Percentiles rank a stretch among this genome's conserved stretches.
phyloP scores from a whole-genome alignment of 2,329 filamentous ascomycete genomes.

The Colletotrichum viniferum region DNA sequence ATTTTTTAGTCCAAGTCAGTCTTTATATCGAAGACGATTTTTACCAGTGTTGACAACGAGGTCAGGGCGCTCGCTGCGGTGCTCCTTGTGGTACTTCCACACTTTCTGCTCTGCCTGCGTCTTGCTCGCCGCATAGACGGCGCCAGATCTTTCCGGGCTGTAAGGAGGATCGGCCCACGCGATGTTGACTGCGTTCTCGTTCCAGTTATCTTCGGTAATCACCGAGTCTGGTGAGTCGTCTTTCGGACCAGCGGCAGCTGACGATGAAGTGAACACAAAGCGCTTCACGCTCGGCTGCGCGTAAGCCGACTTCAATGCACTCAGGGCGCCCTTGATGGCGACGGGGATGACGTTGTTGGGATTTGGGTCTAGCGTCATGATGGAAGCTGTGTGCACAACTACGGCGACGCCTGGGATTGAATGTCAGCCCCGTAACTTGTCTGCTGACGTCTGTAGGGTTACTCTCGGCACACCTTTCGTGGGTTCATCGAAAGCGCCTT shows the following conservation, averaged over 20 bases:
- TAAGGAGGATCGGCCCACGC: conserved; percentile 36
- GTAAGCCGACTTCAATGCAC: conserved; percentile 43
- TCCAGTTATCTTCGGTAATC: conserved; percentile 28
- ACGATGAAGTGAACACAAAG: conserved; percentile 26
- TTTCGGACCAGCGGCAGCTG: not conserved
- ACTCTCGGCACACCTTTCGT: conserved; percentile 33
- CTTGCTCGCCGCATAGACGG: conserved; percentile 44
- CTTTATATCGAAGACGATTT: not conserved
- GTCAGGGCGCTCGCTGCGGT: conserved; percentile 32
- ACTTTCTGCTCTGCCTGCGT: conserved; percentile 36
- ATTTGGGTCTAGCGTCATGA: conserved; percentile 40
- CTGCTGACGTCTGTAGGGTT: too few relatives aligned
- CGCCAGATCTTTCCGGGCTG: conserved; percentile 4
- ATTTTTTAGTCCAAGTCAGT: not conserved
- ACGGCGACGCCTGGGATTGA: conserved; percentile 31
- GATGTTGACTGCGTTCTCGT: conserved; percentile 29
- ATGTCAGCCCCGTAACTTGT: not conserved
- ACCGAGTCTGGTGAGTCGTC: not conserved
- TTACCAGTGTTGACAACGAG: conserved; percentile 31
- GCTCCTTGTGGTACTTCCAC: conserved; percentile 40
- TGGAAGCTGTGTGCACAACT: conserved; percentile 48
- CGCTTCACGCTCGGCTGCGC: conserved; percentile 43
- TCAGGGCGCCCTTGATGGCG: conserved; percentile 35
- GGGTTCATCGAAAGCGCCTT: conserved; percentile 42
- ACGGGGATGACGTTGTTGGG: conserved; percentile 46